Percentiles rank a stretch among this genome's conserved stretches.
phyloP scores from a whole-genome alignment of 305 asterid genomes.

The Fraxinus latifolia region DNA sequence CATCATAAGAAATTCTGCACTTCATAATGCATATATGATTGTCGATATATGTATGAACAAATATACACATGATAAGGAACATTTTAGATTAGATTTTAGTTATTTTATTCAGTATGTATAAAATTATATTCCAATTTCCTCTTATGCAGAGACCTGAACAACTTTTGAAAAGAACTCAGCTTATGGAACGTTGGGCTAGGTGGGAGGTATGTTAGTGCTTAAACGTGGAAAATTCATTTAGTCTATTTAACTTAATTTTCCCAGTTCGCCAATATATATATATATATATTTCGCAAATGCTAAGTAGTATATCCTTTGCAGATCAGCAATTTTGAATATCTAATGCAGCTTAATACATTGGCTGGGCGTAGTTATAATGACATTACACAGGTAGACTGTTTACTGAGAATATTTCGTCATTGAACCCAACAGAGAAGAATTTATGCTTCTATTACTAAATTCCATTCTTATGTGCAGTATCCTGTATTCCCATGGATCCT shows the following conservation, averaged over 20 bases:
- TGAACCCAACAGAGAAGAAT: slow-evolving; percentile 14
- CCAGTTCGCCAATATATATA: slow-evolving; percentile 4
- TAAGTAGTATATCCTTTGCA: slow-evolving; percentile 40
- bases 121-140: slow-evolving; percentile 25
- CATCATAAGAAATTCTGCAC: slow-evolving; percentile 10
- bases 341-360: slow-evolving; percentile 96
- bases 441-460: slow-evolving; percentile 20
- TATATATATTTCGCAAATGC: slow-evolving; percentile 5
- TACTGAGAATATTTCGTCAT: slow-evolving; percentile 19
- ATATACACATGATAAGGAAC: slow-evolving; percentile 4
- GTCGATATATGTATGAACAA: slow-evolving; percentile 14
- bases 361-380: slow-evolving; percentile 99
- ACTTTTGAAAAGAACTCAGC: slow-evolving; percentile 94
- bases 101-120: slow-evolving; percentile 18
- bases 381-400: slow-evolving; percentile 74
- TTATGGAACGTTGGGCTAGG: slow-evolving; percentile 99
- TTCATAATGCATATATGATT: slow-evolving; percentile 17
- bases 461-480: slow-evolving; percentile 60
- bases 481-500: slow-evolving; percentile 98
- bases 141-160: slow-evolving; percentile 91
- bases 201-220: slow-evolving; percentile 78
- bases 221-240: slow-evolving; percentile 21
- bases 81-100: slow-evolving; percentile 21
- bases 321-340: slow-evolving; percentile 98
- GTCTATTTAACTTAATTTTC: slow-evolving; percentile 1